Evolutionary conservation across 2,329 filamentous ascomycete species (phyloP).

Genomic region (Monosporascus sp.): DNA sequence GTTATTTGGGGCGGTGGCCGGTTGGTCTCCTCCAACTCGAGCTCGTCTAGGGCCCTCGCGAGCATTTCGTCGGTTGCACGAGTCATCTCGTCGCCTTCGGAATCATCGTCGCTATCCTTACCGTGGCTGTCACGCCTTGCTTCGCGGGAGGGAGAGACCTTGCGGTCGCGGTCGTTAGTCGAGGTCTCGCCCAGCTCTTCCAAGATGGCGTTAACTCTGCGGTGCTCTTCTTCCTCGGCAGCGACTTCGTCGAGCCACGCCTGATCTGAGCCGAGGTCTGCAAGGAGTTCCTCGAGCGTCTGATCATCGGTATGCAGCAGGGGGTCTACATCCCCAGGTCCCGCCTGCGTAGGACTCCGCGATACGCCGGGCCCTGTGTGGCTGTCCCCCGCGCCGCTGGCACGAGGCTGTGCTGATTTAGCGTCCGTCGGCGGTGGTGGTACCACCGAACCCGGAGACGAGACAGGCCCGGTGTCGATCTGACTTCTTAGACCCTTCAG

Average conservation of each 20-base stretch:
- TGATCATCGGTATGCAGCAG: slow-evolving; percentile 46
- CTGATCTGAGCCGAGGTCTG: slow-evolving; percentile 33
- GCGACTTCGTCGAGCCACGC: slow-evolving; percentile 27
- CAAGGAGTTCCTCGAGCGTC: slow-evolving; percentile 47
- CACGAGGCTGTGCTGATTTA: slow-evolving; percentile 10
- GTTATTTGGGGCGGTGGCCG: slow-evolving; percentile 6
- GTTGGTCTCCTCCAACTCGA: slow-evolving; percentile 28
- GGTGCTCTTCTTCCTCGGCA: slow-evolving; percentile 26
- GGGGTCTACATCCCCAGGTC: slow-evolving; percentile 29
- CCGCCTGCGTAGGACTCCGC: slow-evolving; percentile 1
- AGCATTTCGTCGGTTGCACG: slow-evolving; percentile 41
- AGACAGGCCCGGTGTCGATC: slow-evolving; percentile 18
- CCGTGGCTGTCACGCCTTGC: not conserved
- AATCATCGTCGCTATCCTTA: slow-evolving; percentile 28
- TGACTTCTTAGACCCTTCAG: slow-evolving; percentile 46
- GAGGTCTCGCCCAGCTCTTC: slow-evolving; percentile 24
- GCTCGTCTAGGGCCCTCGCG: slow-evolving; percentile 41
- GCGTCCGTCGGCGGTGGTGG: slow-evolving; percentile 6
- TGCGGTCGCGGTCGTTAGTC: not conserved
- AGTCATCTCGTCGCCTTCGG: slow-evolving; percentile 47
- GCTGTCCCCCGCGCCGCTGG: not conserved
- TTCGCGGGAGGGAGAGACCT: not conserved
- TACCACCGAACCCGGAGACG: slow-evolving; percentile 1
- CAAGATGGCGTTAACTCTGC: slow-evolving; percentile 28
- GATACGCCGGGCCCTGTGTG: not conserved